Evolutionary conservation across 2,329 filamentous ascomycete species (phyloP).

Genomic region (Chaetomium olivaceum): DNA sequence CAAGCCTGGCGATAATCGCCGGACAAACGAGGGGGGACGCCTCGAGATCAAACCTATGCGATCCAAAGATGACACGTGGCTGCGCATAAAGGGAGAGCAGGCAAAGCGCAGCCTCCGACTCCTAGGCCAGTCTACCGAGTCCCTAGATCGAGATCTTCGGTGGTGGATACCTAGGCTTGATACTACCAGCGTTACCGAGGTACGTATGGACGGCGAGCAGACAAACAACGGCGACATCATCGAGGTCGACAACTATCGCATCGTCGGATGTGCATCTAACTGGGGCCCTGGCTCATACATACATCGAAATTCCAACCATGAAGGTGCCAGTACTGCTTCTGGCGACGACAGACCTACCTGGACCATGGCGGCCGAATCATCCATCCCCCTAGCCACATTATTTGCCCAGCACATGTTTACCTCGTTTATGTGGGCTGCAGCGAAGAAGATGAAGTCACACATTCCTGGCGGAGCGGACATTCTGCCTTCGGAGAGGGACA

Average conservation of each 20-base stretch:
- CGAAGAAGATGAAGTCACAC: not conserved
- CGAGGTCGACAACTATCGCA: not conserved
- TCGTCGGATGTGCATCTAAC: not conserved
- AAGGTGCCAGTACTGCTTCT: not conserved
- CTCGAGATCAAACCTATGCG: not conserved
- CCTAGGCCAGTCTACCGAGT: not conserved
- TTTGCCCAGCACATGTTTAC: slow-evolving; percentile 1
- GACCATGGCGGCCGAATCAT: not conserved
- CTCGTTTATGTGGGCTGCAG: not conserved
- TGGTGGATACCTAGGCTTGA: not conserved
- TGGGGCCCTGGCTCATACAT: not conserved
- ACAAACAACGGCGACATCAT: not conserved
- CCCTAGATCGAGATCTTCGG: not conserved
- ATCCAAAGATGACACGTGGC: not conserved
- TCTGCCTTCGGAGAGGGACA: not conserved
- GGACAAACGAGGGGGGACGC: not conserved
- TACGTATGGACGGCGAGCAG: not conserved
- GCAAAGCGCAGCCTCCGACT: not conserved
- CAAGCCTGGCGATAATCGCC: not conserved
- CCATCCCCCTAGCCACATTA: not conserved
- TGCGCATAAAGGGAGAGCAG: not conserved
- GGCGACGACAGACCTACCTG: not conserved
- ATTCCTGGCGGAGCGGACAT: not conserved
- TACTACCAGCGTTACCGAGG: not conserved
- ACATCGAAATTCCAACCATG: not conserved